Conservation (phyloP, 169 alveolate species). For the Plasmodium billcollinsi region DNA sequence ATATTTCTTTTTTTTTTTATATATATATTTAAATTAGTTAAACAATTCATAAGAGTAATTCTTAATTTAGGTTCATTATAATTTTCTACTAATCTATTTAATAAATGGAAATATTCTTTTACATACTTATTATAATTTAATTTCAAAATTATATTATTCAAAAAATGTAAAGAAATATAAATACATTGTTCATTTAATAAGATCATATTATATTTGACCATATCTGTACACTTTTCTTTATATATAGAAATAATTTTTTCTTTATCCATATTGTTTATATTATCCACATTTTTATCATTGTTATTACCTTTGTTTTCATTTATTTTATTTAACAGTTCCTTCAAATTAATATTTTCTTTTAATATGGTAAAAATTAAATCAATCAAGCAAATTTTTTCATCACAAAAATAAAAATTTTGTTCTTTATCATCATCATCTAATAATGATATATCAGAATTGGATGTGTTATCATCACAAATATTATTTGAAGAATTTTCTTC, state of each 20-base stretch:
- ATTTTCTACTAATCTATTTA: slow-evolving; percentile 52
- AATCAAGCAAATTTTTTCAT: slow-evolving; percentile 25
- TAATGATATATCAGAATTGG: slow-evolving; percentile 1
- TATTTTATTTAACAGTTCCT: background rate
- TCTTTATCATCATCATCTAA: slow-evolving; percentile 7
- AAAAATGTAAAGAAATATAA: slow-evolving; percentile 25
- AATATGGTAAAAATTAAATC: slow-evolving; percentile 10
- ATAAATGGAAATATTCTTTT: slow-evolving; percentile 39
- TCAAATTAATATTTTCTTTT: slow-evolving; percentile 24
- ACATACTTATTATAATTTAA: slow-evolving; percentile 23
- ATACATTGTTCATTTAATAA: slow-evolving; percentile 21
- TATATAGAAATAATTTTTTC: background rate
- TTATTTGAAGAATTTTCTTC: background rate
- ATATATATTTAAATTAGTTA: slow-evolving; percentile 36
- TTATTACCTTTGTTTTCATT: background rate
- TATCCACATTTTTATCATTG: background rate
- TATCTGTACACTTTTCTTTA: background rate
- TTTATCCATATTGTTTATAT: background rate
- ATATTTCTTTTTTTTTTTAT: slow-evolving; percentile 22
- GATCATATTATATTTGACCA: too few relatives aligned
- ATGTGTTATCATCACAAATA: background rate
- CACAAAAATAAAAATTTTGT: background rate
- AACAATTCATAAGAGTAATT: slow-evolving; percentile 52
- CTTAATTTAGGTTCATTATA: slow-evolving; percentile 8
- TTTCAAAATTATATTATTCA: slow-evolving; percentile 53